phyloP scores from a whole-genome alignment of 768 basidiomycete genomes.

The Russula lepida region DNA sequence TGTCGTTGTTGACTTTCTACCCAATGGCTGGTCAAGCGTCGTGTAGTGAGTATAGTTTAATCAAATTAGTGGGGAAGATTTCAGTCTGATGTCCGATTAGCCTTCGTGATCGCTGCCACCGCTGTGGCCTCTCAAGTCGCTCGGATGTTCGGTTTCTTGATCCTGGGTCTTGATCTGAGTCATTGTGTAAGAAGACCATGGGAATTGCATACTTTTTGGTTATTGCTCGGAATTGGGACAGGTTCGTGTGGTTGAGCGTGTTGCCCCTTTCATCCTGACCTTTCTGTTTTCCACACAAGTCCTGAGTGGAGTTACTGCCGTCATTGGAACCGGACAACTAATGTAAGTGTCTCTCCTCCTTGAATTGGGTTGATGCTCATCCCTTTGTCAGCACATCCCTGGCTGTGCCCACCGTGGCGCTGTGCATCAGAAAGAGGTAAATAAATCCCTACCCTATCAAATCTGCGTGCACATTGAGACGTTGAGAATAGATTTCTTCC shows the following conservation, averaged over 20 bases:
- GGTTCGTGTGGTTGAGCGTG: neutral
- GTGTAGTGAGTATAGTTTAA: slow-evolving; percentile 3
- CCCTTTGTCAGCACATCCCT: neutral
- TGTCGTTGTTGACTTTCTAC: slow-evolving; percentile 13
- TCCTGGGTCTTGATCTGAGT: slow-evolving; percentile 12
- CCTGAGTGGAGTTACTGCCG: neutral
- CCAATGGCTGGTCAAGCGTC: neutral
- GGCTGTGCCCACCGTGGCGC: neutral
- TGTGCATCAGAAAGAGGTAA: slow-evolving; percentile 14
- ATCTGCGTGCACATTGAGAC: neutral
- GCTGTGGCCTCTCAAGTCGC: slow-evolving; percentile 4
- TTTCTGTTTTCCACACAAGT: neutral
- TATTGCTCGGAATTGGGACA: slow-evolving; percentile 3
- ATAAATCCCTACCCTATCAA: neutral
- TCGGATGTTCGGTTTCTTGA: slow-evolving; percentile 11
- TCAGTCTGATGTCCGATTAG: slow-evolving; percentile 1
- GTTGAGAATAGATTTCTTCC: slow-evolving; percentile 32
- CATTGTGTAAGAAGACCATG: neutral
- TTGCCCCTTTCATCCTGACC: neutral
- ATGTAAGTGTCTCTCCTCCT: neutral
- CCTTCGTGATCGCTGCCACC: slow-evolving; percentile 8
- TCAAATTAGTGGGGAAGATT: neutral
- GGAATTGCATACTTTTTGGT: slow-evolving; percentile 12
- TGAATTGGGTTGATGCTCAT: neutral
- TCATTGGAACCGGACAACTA: slow-evolving; percentile 6